phyloP scores from a whole-genome alignment of 306 rosid genomes.

The Pachyrhizus erosus region DNA sequence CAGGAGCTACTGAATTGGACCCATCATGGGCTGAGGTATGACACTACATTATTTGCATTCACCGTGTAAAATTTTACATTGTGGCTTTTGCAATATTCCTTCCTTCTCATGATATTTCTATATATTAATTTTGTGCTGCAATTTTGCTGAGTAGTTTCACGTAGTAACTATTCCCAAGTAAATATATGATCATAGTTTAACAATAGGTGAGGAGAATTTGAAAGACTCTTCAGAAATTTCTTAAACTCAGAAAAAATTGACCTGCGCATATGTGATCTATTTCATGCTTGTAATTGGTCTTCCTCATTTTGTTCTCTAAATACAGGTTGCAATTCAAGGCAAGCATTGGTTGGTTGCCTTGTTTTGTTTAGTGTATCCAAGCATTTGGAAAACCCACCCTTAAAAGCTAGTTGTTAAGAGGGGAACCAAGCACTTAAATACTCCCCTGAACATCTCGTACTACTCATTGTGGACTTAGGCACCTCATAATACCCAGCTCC shows the following conservation, averaged over 20 bases:
- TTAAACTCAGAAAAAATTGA: not conserved
- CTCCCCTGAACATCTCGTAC: no score
- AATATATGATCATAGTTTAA: not conserved
- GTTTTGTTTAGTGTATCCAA: not conserved
- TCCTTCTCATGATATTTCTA: not conserved
- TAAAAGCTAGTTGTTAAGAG: no score
- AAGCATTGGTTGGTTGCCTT: not conserved
- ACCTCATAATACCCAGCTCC: no score
- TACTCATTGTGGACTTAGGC: no score
- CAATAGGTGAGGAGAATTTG: not conserved
- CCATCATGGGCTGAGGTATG: slow-evolving; percentile 95
- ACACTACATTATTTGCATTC: not conserved
- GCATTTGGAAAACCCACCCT: no score
- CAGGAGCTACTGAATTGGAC: slow-evolving; percentile 91
- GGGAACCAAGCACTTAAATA: no score
- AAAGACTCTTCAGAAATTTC: not conserved
- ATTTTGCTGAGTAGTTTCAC: not conserved
- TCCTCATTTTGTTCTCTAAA: not conserved
- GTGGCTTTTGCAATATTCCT: not conserved
- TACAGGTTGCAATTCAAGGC: not conserved
- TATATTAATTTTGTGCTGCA: not conserved
- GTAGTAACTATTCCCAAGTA: not conserved
- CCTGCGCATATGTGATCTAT: not conserved
- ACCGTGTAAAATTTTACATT: not conserved
- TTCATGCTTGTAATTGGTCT: not conserved